phyloP scores from a whole-genome alignment of 495 filamentous ascomycete species.

The Tuber magnatum region DNA sequence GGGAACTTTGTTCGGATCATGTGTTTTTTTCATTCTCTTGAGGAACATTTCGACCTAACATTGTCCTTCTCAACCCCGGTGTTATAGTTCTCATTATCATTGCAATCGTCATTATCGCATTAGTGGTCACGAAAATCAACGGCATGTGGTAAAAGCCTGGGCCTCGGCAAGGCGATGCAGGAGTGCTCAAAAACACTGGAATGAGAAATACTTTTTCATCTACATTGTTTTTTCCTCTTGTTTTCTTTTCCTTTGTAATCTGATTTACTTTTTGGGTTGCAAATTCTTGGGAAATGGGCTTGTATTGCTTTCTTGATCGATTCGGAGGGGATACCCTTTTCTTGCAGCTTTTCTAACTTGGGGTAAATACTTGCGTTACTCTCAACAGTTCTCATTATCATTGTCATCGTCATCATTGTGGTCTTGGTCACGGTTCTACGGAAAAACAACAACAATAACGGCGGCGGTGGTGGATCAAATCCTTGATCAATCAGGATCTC shows the following conservation, averaged over 20 bases:
- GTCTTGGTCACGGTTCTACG: slow-evolving; percentile 34
- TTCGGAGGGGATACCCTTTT: slow-evolving; percentile 8
- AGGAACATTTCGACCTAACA: slow-evolving; percentile 3
- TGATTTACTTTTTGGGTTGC: not conserved
- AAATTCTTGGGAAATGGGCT: not conserved
- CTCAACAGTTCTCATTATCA: slow-evolving; percentile 35
- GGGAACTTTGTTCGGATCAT: not conserved
- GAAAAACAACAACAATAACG: slow-evolving; percentile 20
- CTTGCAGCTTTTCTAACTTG: slow-evolving; percentile 17
- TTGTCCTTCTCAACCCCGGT: slow-evolving; percentile 3
- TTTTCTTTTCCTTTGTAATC: slow-evolving; percentile 2
- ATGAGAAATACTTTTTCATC: slow-evolving; percentile 20
- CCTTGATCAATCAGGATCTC: not conserved
- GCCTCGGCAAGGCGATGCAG: not conserved
- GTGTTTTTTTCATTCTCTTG: slow-evolving; percentile 2
- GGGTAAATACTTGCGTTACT: slow-evolving; percentile 5
- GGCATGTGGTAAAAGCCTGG: slow-evolving; percentile 26
- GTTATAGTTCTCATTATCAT: slow-evolving; percentile 39
- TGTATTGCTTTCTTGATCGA: slow-evolving; percentile 1
- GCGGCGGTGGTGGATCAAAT: not conserved
- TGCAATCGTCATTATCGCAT: slow-evolving; percentile 33
- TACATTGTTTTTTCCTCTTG: slow-evolving; percentile 17
- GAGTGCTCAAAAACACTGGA: not conserved
- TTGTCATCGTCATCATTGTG: slow-evolving; percentile 38
- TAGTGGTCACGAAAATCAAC: slow-evolving; percentile 38